phyloP scores from a whole-genome alignment of 306 rosid genomes.

The Quercus rubra region DNA sequence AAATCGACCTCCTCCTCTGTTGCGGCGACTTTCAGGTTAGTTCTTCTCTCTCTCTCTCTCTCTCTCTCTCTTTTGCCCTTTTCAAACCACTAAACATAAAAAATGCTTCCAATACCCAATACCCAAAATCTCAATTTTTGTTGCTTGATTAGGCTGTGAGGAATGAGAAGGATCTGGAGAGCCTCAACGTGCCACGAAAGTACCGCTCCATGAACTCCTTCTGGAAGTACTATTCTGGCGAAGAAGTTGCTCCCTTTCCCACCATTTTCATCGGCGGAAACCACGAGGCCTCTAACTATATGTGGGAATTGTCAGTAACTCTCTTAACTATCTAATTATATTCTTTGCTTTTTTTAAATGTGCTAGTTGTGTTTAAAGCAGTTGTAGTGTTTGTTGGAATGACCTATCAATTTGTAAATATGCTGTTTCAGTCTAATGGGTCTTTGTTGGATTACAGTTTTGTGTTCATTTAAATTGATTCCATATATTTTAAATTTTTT shows the following conservation, averaged over 20 bases:
- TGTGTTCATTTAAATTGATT: not conserved
- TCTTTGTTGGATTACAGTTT: not conserved
- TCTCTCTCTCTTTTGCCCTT: not conserved
- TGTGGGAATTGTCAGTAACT: slow-evolving; percentile 89
- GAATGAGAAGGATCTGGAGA: slow-evolving; percentile 69
- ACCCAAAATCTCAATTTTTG: not conserved
- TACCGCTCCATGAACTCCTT: slow-evolving; percentile 73
- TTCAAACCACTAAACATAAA: not conserved
- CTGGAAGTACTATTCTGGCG: slow-evolving; percentile 94
- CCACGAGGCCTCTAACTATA: slow-evolving; percentile 90
- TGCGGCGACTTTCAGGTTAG: slow-evolving; percentile 91
- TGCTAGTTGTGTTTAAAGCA: not conserved
- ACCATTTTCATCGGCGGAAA: slow-evolving; percentile 95
- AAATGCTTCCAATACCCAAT: not conserved
- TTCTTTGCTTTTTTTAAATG: not conserved
- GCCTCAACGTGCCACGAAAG: slow-evolving; percentile 62
- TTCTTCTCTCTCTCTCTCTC: not conserved
- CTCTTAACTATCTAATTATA: not conserved
- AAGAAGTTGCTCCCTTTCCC: slow-evolving; percentile 77
- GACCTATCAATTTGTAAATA: not conserved
- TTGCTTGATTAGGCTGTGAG: slow-evolving; percentile 62
- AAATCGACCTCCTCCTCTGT: slow-evolving; percentile 91
- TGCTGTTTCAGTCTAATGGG: not conserved
- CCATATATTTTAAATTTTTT: not conserved
- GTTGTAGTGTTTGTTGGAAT: not conserved